Percentiles rank a stretch among this genome's conserved stretches.
phyloP scores from a whole-genome alignment of 129 eudicot genomes.

The Heracleum sosnowskyi region DNA sequence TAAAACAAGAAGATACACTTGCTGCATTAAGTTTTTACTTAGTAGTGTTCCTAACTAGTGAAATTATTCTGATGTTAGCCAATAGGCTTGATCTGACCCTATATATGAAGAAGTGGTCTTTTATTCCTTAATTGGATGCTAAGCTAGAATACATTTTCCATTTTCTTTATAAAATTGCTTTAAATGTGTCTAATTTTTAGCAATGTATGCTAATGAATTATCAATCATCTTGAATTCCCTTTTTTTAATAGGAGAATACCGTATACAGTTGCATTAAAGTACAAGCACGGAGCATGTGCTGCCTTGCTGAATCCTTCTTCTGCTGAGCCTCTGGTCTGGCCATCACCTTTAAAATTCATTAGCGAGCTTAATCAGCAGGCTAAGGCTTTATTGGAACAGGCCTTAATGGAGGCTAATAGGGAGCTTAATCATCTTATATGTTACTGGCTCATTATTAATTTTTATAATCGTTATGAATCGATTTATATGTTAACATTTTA shows the following conservation, averaged over 20 bases:
- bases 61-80: background rate
- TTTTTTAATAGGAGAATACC: constrained; percentile 81
- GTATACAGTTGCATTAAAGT: constrained; percentile 60
- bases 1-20: background rate
- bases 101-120: background rate
- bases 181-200: background rate
- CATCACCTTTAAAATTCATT: constrained; percentile 90
- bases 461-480: too few species aligned
- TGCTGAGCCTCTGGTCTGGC: constrained; percentile 98
- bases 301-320: constrained; percentile 86
- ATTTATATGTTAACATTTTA: too few species aligned
- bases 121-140: constrained; percentile 6
- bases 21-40: background rate
- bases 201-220: background rate
- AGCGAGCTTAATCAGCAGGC: constrained; percentile 95
- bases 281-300: constrained; percentile 77
- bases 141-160: background rate
- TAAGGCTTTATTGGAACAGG: constrained; percentile 68
- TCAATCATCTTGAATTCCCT: background rate
- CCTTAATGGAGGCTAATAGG: constrained; percentile 85
- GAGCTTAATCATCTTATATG: too few species aligned
- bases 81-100: background rate
- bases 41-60: background rate
- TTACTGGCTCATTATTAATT: too few species aligned
- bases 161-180: background rate